Evolutionary conservation across 163 green algal species (phyloP).

Genomic region (Chloromonas sp.): DNA sequence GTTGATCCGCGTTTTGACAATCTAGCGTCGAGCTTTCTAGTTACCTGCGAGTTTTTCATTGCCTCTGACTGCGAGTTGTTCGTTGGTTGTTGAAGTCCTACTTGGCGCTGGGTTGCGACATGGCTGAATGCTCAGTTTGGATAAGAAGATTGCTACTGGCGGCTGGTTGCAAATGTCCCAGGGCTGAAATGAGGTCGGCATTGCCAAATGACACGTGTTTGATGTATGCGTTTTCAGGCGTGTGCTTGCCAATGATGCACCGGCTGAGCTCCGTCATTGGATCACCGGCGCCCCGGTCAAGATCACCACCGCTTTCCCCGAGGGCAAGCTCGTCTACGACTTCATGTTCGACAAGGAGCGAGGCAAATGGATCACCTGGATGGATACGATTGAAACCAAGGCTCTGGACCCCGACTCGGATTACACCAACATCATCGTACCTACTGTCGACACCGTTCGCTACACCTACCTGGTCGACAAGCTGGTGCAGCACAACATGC

Average conservation of each 20-base stretch:
- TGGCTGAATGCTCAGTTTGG: no score
- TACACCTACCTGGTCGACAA: conserved; percentile 68
- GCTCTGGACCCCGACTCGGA: conserved; percentile 58
- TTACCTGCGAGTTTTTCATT: background rate
- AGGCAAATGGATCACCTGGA: conserved; percentile 55
- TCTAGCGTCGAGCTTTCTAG: background rate
- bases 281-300: conserved; percentile 40
- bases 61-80: background rate
- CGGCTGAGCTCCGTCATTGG: conserved; percentile 43
- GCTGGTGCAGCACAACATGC: conserved; percentile 46
- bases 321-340: conserved; percentile 49
- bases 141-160: no score
- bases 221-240: background rate
- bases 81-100: no score
- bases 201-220: no score
- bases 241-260: conserved; percentile 36
- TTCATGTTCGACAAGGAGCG: conserved; percentile 55
- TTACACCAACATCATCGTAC: conserved; percentile 71
- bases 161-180: no score
- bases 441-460: conserved; percentile 58
- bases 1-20: background rate
- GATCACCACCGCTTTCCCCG: conserved; percentile 56
- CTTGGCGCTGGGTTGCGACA: no score
- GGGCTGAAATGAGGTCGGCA: no score
- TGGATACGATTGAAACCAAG: conserved; percentile 48